Base-by-base conservation (phyloP, 1,139 yeast genomes). In the Kodamaea suecica region DNA sequence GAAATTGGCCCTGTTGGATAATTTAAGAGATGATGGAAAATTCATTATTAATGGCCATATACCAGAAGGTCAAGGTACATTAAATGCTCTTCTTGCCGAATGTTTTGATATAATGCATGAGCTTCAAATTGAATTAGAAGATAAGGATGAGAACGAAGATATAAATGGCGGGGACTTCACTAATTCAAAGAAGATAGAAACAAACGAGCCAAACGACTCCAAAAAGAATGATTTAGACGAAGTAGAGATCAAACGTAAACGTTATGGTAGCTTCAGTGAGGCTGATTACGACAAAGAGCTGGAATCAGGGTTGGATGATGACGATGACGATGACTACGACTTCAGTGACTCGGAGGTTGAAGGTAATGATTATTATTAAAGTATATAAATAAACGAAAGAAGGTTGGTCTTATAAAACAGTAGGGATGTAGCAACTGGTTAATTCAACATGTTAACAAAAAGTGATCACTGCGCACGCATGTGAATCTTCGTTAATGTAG, bases 41-140 rank as follows among this genome's bases (percentile, higher is more conserved):
- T 92, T 92, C 52, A 78, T 84, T 53, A 84, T 87, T 23, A 87
- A 86, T 44, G 85, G 80, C 36, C 84, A 85, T 44, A 82, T 90
- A 27, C 98, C 98, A 5, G 97, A 92, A 59, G 98, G 98, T 10
- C 98, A 92, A 61, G 97, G 96, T 8, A 81, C 95, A 26, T 70
- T 92, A 43, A 88, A 82, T 57, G 95, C 96, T 1, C 63, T 92
- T 43, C 67, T 92, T 33, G 94, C 95, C 2, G 97, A 90, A 58
- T 90, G 97, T 59, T 92, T 87, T 56, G 98, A 92, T 59, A 83
- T 90, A 39, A 71, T 86, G 37, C 90, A 92, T 55, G 98, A 92
- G 61, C 69, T 92, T 52, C 84, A 87, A 53, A 83, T 86, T 23
- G 97, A 90, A 53, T 76, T 87, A 42, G 94, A 87, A 52, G 95